Evolutionary conservation across 2,329 filamentous ascomycete genomes (phyloP), one percentile per base, ranked within the genome.

Genomic region (Fusarium oxysporum): DNA sequence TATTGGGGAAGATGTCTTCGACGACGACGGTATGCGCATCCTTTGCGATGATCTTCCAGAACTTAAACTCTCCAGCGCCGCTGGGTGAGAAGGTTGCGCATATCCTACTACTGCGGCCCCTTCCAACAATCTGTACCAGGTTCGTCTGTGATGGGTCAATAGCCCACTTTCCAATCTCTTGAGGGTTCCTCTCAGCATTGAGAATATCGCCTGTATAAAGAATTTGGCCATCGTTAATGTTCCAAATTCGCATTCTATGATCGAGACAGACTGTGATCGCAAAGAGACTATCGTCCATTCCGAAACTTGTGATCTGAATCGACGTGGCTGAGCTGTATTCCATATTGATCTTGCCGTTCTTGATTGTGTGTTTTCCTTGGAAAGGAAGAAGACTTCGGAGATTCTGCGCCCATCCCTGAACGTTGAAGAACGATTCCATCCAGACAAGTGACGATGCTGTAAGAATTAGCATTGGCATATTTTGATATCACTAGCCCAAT

Each of bases 241-340:
- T 96, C 96, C 96, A 98, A 43, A 96, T 91, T 77, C 95, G 92
- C 79, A 99, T 84, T 16, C 91, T 92, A 80, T 99, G 95, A 76
- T 99, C 95, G 67, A 99, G 85, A 71, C 93, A 96, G 54, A 97
- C 90, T 0, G 95, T 95, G 76, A 97, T 93, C 4, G 89, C 85
- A 73, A 89, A 91, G 3, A 86, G 82, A 10, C 82, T 82, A 55
- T 85, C 81, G 13, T 87, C 83, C 25, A 87, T 80, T 7, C 87
- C 88, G 67, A 90, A 81, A 33, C 83, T 81, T 16, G 87, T 86
- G 57, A 88, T 80, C 80, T 90, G 81, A 72, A 89, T 87, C 8
- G 92, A 91, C 1, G 90, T 91, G 7, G 92, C 91, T 6, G 92
- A 88, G 64, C 89, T 91, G 68, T 90, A 84, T 70, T 95, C 92